A percentile compares a stretch with the other conserved stretches of the same genome.
These are phyloP conservation scores for Sclerotinia spermophila DNA, from an alignment of 2,329 filamentous ascomycete genomes.

Conservation along the genomic window DNA sequence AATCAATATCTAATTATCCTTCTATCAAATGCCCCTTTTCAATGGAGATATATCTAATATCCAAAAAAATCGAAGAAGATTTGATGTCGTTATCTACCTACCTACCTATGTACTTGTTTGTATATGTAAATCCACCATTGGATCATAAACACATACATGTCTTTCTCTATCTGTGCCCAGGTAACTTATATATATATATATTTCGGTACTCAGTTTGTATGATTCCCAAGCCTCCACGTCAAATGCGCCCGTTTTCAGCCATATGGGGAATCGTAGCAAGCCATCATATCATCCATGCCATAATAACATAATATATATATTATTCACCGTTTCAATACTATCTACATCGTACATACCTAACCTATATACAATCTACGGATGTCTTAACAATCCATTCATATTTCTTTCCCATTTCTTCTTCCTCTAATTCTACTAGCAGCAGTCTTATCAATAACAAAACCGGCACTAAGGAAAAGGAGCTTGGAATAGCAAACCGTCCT, in stretches of 20 bases:
- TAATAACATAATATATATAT: neutral
- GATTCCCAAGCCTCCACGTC: neutral
- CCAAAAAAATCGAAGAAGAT: no score
- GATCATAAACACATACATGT: neutral
- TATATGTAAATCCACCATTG: neutral
- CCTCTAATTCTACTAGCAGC: no score
- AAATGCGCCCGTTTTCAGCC: slow-evolving; percentile 2
- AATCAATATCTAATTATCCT: no score
- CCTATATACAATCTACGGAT: neutral
- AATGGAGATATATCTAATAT: no score
- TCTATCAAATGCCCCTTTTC: no score
- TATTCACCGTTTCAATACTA: neutral
- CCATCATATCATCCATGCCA: neutral
- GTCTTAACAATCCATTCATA: no score
- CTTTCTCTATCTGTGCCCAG: no score
- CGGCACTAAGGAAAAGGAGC: neutral
- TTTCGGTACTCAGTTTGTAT: neutral
- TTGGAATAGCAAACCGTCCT: neutral
- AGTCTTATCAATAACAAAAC: no score
- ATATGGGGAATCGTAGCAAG: neutral
- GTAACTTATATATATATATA: no score
- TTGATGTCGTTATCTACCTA: no score
- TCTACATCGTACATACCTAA: neutral
- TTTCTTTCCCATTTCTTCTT: no score
- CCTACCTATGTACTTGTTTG: neutral